These are phyloP conservation scores for Termitomyces titanicus DNA, from an alignment of 768 basidiomycete genomes.

Conservation along the genomic window DNA sequence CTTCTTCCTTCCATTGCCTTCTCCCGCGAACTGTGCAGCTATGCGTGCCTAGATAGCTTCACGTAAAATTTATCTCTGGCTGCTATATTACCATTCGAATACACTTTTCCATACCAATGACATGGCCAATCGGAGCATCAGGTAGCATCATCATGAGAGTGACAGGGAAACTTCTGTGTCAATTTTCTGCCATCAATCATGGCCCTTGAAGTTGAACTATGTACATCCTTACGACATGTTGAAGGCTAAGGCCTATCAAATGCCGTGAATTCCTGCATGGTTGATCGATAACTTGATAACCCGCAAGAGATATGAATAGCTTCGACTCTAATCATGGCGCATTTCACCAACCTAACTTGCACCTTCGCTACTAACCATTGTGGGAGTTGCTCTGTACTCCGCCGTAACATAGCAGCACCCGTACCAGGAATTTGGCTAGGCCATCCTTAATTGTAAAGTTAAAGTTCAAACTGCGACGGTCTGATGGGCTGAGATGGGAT, in stretches of 20 bases:
- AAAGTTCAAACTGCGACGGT: not conserved
- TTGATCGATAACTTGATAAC: not conserved
- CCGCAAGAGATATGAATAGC: too few species aligned
- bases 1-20: slow-evolving; percentile 1
- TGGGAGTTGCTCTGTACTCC: not conserved
- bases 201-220: not conserved
- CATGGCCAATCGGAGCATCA: not conserved
- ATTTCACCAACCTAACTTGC: too few species aligned
- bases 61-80: not conserved
- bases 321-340: not conserved
- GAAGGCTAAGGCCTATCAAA: too few species aligned
- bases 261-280: not conserved
- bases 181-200: not conserved
- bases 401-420: not conserved
- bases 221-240: not conserved
- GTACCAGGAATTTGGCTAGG: not conserved
- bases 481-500: not conserved
- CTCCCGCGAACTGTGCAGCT: slow-evolving; percentile 10
- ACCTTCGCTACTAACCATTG: not conserved
- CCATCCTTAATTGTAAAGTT: not conserved
- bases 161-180: not conserved
- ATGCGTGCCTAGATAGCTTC: not conserved
- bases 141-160: slow-evolving; percentile 6
- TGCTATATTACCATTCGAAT: not conserved
- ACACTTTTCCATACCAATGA: too few species aligned